Evolutionary conservation across 345 rosid genomes (phyloP).

Genomic region (Salix arbutifolia): DNA sequence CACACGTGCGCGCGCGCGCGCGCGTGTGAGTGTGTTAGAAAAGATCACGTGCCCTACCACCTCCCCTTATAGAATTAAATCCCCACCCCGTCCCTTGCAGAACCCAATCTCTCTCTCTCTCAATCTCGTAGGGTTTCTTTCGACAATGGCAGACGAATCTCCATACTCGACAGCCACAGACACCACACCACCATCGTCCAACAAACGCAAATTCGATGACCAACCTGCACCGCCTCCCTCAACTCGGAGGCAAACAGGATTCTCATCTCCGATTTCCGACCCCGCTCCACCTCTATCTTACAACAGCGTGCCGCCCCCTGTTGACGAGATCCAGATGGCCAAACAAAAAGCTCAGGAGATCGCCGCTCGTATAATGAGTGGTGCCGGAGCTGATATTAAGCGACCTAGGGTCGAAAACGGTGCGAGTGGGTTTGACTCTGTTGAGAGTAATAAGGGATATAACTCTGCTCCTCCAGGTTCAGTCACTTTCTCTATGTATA

Average conservation of each 20-base stretch:
- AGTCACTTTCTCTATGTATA: not conserved
- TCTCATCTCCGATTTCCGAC: conserved; percentile 64
- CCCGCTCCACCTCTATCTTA: conserved; percentile 44
- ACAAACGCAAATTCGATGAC: conserved; percentile 93
- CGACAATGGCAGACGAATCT: conserved; percentile 86
- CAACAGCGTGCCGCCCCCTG: conserved; percentile 75
- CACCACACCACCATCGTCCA: conserved; percentile 26
- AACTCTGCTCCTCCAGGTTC: conserved; percentile 45
- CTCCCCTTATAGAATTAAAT: conserved; percentile 1
- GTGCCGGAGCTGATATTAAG: conserved; percentile 56
- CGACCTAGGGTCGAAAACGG: conserved; percentile 82
- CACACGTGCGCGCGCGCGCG: not conserved
- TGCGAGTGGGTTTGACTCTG: conserved; percentile 49
- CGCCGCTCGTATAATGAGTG: conserved; percentile 72
- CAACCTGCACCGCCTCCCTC: conserved; percentile 49
- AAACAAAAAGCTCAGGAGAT: conserved; percentile 89
- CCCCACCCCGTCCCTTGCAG: not conserved
- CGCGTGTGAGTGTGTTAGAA: not conserved
- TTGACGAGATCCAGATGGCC: conserved; percentile 76
- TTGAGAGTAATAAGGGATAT: conserved; percentile 43
- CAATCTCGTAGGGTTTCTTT: conserved; percentile 4
- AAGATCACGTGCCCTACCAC: not conserved
- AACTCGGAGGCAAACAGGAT: conserved; percentile 70
- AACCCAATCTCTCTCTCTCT: not conserved
- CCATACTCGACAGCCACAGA: conserved; percentile 60